Evolutionary conservation across 2,329 filamentous ascomycete genomes (phyloP), one percentile per base, ranked within the genome.

Genomic region (Talaromyces sp.): DNA sequence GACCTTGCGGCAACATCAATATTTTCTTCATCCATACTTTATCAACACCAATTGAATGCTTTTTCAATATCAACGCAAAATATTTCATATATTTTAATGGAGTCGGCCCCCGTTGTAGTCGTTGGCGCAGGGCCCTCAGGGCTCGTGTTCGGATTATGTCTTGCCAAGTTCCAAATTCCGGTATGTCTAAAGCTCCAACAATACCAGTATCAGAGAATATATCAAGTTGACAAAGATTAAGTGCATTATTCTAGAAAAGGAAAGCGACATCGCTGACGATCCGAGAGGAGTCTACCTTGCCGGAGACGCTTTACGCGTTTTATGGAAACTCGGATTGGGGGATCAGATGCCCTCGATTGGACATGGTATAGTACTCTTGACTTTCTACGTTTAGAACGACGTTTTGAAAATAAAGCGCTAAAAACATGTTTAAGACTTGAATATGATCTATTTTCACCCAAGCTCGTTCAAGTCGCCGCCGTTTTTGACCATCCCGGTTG

Each of bases 241-340:
- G 55, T 57, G 34, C 34, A 27, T 57, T 10, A 57, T 57, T 10
- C 18, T 57, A 27, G 55, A 57, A 30, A 57, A 57, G 30, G 55
- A 57, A 44, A 27, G 4, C 2, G 16, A 57, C 31, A 44, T 57
- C 3, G 18, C 23, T 10, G 55, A 57, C 10, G 55, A 57, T 28
- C 55, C 55, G 6, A 23, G 55, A 42, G 55, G 55, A 16, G 55
- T 57, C 9, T 57, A 44, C n/a, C 55, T 57, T 9, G 55, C 36
- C 36, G 55, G 34, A 10, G 55, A 57, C 34, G 55, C 55, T 12
- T 34, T 57, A 10, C 55, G 55, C 16, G 55, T 57, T n/a, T 28
- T 57, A 27, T 57, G 55, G 55, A 42, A 57, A 34, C 34, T 57
- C 18, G 55, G 55, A 12, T n/a, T 57, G 34, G 55, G 40, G 23